Base-by-base conservation (phyloP, 257 asterid genomes). In the Solanum chilense region DNA sequence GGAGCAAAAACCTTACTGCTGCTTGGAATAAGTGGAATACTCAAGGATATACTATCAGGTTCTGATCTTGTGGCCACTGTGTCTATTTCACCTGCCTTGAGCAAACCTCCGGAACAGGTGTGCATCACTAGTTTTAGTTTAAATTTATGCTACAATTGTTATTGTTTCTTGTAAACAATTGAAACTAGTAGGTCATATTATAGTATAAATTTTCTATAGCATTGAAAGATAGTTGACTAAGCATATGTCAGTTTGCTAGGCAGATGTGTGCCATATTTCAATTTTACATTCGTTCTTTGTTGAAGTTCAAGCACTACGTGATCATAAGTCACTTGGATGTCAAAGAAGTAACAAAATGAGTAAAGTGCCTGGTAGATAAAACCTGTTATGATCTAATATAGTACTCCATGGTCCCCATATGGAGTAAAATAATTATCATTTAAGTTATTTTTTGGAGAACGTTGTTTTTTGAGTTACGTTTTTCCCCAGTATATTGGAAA, bases 101-200 rank as follows among this genome's bases (percentile, higher is more conserved):
- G 94, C 90, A 93, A 98, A 91, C 98, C 99, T 49, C 91, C 99
- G 12, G 99, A 97, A 91, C 99, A 97, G 99, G 99, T 97, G 86
- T 49, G 31, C 45, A 39, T 64, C 41, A 58, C 52, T 31, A 41
- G 37, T 16, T 64, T 56, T 21, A 9, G 62, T 64, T 15, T 64
- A 64, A 25, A 29, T 60, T 84, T 27, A n/a, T 64, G 27, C 41
- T 15, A 27, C 33, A 73, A 47, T 73, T 29, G 39, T 29, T 86
- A 21, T 70, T 25, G 18, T 49, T 45, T 75, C 33, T 45, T 70
- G 66, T 18, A 29, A 23, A 81, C 6, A 81, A 81, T 18, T 47
- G 29, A 18, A 31, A 81, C 31, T 47, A 31, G 69, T 29, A 29
- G 69, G 12, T 27, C 69, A 11, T 49, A 11, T 49, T 49, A 29